Conservation (phyloP, 495 filamentous ascomycete species). For the Cryomyces antarcticus region DNA sequence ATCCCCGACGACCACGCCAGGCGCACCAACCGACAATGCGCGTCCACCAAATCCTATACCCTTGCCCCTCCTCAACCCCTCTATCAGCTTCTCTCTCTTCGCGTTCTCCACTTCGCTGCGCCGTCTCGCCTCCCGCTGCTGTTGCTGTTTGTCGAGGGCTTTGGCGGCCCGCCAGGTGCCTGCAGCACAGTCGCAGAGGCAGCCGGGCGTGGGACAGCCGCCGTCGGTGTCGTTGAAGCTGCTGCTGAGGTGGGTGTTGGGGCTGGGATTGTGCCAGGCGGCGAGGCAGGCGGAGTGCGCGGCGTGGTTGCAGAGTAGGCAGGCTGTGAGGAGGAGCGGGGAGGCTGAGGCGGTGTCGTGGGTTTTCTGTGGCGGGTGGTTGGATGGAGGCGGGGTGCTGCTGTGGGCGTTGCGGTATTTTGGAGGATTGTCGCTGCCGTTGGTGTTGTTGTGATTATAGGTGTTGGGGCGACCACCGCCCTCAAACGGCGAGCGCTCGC, state of each 20-base stretch:
- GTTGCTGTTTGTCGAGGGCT: too few relatives aligned
- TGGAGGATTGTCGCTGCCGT: neutral
- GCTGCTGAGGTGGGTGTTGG: neutral
- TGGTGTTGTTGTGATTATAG: neutral
- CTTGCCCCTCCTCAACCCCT: too few relatives aligned
- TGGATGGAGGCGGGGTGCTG: neutral
- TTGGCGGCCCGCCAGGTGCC: too few relatives aligned
- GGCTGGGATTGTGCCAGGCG: slow-evolving; percentile 10
- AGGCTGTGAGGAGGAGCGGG: slow-evolving; percentile 11
- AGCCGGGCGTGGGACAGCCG: slow-evolving; percentile 17
- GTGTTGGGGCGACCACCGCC: slow-evolving; percentile 4
- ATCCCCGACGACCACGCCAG: neutral
- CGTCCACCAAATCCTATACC: too few relatives aligned
- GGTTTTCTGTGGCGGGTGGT: neutral
- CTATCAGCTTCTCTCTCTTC: too few relatives aligned
- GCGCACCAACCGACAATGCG: too few relatives aligned
- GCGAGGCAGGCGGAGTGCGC: slow-evolving; percentile 15
- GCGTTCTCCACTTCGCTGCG: too few relatives aligned
- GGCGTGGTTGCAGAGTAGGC: slow-evolving; percentile 17
- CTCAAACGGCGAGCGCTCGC: slow-evolving; percentile 13
- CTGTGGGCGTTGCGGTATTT: neutral
- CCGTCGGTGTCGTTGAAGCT: slow-evolving; percentile 8
- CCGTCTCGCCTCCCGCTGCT: too few relatives aligned
- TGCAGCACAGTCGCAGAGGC: slow-evolving; percentile 14
- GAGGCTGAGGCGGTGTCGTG: neutral